phyloP scores from a whole-genome alignment of 2,329 filamentous ascomycete genomes.

The Pezicula carpinea region DNA sequence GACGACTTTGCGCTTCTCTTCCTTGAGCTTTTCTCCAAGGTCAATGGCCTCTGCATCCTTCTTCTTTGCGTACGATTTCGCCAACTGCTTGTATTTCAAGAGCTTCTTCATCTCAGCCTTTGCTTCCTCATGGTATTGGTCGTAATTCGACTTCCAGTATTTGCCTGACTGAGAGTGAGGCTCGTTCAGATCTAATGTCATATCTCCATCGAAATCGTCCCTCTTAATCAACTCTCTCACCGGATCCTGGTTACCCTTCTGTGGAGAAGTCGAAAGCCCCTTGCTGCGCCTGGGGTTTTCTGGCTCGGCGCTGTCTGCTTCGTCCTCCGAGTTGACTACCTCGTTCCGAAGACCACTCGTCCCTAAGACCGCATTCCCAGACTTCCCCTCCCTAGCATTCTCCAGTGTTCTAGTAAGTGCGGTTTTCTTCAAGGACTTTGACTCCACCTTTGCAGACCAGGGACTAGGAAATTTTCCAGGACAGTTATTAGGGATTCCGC shows the following conservation, averaged over 20 bases:
- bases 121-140: constrained; percentile 68
- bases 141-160: constrained; percentile 77
- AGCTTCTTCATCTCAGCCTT: constrained; percentile 72
- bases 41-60: constrained; percentile 70
- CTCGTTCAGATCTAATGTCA: constrained; percentile 67
- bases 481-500: constrained; percentile 26
- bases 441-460: constrained; percentile 18
- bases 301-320: neutral
- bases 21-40: constrained; percentile 59
- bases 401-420: constrained; percentile 43
- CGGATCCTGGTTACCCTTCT: constrained; percentile 12
- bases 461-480: constrained; percentile 28
- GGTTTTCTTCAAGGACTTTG: constrained; percentile 32
- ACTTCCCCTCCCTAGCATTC: constrained; percentile 32
- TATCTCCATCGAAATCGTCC: constrained; percentile 47
- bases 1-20: constrained; percentile 62
- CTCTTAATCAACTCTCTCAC: constrained; percentile 19
- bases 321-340: neutral
- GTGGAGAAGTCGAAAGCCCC: neutral
- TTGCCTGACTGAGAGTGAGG: constrained; percentile 70
- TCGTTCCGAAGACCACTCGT: neutral
- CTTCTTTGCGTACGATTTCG: constrained; percentile 72
- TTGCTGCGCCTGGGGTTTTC: neutral
- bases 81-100: constrained; percentile 73
- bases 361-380: constrained; percentile 2